Percentiles rank a stretch among this genome's conserved stretches.
Conservation (phyloP, 2,329 filamentous ascomycete genomes). For the Xylaria sp. region DNA sequence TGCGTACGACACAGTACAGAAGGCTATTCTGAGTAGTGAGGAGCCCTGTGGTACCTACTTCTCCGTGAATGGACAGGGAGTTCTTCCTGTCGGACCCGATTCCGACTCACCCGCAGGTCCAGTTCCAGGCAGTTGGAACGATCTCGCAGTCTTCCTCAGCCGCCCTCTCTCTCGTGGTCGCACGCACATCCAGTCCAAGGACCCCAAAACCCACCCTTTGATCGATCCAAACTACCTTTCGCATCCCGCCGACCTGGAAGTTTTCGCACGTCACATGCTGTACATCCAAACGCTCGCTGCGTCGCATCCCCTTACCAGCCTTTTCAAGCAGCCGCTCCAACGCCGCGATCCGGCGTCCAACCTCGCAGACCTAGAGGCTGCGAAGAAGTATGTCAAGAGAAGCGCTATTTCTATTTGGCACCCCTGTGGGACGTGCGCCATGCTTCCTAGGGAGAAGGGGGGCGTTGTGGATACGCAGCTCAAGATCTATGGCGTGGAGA, state of each 20-base stretch:
- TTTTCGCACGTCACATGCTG: constrained; percentile 6
- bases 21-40: not conserved
- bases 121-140: not conserved
- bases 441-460: constrained; percentile 11
- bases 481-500: not conserved
- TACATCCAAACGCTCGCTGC: not conserved
- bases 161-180: not conserved
- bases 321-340: constrained; percentile 2
- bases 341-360: not conserved
- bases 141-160: constrained; percentile 2
- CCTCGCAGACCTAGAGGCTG: not conserved
- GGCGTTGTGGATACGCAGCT: constrained; percentile 11
- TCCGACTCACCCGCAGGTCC: not conserved
- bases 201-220: not conserved
- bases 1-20: not conserved
- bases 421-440: constrained; percentile 10
- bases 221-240: constrained; percentile 2
- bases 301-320: not conserved
- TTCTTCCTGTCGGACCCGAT: not conserved
- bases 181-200: not conserved
- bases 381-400: constrained; percentile 6
- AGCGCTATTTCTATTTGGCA: constrained; percentile 3
- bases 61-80: not conserved
- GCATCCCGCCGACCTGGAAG: constrained; percentile 3
- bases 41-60: not conserved